phyloP scores from a whole-genome alignment of 179 eudicot species.

The Silene noctiflora region DNA sequence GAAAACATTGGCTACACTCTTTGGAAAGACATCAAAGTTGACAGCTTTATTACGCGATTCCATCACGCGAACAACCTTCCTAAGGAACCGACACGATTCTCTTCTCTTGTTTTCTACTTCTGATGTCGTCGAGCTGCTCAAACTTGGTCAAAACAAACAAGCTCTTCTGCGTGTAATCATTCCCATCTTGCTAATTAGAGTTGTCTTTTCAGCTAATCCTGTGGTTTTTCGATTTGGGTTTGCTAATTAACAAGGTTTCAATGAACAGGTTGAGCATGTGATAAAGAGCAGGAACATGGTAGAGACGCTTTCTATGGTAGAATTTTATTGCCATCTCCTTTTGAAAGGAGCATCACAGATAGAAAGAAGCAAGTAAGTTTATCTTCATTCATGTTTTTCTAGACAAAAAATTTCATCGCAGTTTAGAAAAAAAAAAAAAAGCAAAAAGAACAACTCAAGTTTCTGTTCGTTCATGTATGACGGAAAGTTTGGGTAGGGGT shows the following conservation, averaged over 20 bases:
- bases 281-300: conserved; percentile 65
- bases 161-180: conserved; percentile 59
- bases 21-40: conserved; percentile 46
- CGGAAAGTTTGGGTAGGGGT: too few species aligned
- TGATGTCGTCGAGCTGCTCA: conserved; percentile 61
- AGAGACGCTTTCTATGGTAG: conserved; percentile 47
- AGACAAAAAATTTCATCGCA: too few species aligned
- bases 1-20: conserved; percentile 43
- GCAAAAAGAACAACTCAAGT: too few species aligned
- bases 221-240: not conserved
- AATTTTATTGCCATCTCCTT: conserved; percentile 45
- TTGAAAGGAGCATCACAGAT: conserved; percentile 36
- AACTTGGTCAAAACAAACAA: conserved; percentile 43
- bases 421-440: too few species aligned
- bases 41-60: conserved; percentile 31
- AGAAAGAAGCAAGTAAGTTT: conserved; percentile 42
- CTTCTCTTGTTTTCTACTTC: conserved; percentile 43
- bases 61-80: conserved; percentile 38
- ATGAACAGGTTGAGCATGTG: conserved; percentile 65
- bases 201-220: not conserved
- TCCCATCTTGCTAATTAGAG: not conserved
- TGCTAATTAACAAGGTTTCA: not conserved
- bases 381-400: not conserved
- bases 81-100: conserved; percentile 50
- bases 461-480: too few species aligned